Percentiles rank a stretch among this genome's conserved stretches.
These are phyloP conservation scores for Pyrenopolyporus hunteri DNA, from an alignment of 495 filamentous ascomycete genomes.

Conservation along the genomic window DNA sequence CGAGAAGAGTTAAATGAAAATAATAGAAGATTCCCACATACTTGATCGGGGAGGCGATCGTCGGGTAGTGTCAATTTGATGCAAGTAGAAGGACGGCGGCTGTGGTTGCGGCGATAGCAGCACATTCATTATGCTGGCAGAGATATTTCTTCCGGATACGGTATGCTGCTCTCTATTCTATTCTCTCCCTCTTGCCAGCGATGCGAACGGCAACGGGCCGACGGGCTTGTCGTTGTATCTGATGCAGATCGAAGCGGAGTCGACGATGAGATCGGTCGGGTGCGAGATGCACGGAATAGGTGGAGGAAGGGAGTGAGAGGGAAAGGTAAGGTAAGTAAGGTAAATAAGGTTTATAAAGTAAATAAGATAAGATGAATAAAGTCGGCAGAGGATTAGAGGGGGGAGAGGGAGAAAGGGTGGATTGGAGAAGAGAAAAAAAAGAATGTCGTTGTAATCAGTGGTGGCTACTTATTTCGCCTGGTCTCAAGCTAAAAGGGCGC, in stretches of 20 bases:
- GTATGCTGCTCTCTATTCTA: neutral
- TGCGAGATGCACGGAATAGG: neutral
- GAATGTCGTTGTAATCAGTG: conserved; percentile 26
- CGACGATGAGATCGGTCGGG: neutral
- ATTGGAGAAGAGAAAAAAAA: conserved; percentile 17
- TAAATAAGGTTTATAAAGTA: neutral
- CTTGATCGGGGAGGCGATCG: conserved; percentile 73
- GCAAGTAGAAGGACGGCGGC: conserved; percentile 75
- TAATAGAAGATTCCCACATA: conserved; percentile 46
- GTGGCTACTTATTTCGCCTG: conserved; percentile 16
- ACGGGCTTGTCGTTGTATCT: neutral
- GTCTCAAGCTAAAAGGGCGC: conserved; percentile 11
- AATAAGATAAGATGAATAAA: neutral
- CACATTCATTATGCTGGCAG: conserved; percentile 54
- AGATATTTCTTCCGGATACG: neutral
- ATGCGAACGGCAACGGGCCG: neutral
- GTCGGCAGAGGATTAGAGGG: conserved; percentile 17
- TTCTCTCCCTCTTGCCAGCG: neutral
- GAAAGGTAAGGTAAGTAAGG: neutral
- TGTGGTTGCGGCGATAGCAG: conserved; percentile 61
- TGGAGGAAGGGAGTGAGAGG: neutral
- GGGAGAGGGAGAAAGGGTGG: conserved; percentile 11
- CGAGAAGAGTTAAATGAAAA: conserved; percentile 1
- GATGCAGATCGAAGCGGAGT: neutral
- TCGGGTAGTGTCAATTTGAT: conserved; percentile 74